Conservation (phyloP, 768 basidiomycete genomes). For the Rubroboletus pulcherrimus region DNA sequence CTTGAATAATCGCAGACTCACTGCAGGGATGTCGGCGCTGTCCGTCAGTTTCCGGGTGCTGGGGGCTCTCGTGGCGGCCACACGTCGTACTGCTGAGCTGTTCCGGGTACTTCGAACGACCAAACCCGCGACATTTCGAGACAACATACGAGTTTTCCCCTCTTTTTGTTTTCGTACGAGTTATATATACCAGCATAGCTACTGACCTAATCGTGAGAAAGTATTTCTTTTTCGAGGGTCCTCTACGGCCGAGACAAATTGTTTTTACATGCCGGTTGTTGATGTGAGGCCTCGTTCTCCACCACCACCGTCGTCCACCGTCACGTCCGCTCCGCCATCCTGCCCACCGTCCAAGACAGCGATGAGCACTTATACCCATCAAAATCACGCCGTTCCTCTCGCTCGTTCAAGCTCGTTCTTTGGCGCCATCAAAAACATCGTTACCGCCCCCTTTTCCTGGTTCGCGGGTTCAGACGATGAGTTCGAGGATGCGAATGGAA, state of each 20-base stretch:
- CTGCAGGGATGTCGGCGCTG: constrained; percentile 6
- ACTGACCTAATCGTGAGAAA: constrained; percentile 7
- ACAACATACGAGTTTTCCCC: constrained; percentile 12
- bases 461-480: constrained; percentile 52
- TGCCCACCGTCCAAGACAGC: constrained; percentile 17
- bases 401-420: constrained; percentile 57
- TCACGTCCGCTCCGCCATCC: constrained; percentile 16
- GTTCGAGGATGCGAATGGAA: constrained; percentile 47
- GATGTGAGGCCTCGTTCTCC: constrained; percentile 20
- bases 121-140: constrained; percentile 8
- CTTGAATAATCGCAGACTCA: constrained; percentile 13
- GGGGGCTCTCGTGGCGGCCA: neutral
- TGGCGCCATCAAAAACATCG: constrained; percentile 61
- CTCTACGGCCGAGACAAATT: constrained; percentile 16
- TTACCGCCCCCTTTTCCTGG: constrained; percentile 56
- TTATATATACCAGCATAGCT: neutral
- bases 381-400: constrained; percentile 33
- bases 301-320: constrained; percentile 19
- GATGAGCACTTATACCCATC: constrained; percentile 31
- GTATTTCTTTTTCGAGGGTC: constrained; percentile 6
- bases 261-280: constrained; percentile 18
- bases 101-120: neutral
- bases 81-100: constrained; percentile 3
- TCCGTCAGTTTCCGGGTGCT: constrained; percentile 8
- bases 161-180: too few species aligned